Evolutionary conservation across 2,329 filamentous ascomycete genomes (phyloP).

Genomic region (Talaromyces albobiverticillius): DNA sequence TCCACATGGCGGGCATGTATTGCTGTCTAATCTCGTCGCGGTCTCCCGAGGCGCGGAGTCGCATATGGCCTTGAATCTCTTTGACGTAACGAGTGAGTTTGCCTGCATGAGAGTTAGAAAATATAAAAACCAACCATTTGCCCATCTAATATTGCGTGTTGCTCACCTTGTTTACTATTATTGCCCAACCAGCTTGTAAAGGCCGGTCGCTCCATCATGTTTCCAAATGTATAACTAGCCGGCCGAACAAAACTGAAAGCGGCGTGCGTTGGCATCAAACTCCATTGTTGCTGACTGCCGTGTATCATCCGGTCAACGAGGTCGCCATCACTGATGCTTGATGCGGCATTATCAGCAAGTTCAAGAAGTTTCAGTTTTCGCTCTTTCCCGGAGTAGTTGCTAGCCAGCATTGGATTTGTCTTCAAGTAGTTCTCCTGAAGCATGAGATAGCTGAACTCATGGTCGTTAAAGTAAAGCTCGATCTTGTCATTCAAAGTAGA

Average conservation of each 20-base stretch:
- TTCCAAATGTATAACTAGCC: conserved; percentile 80
- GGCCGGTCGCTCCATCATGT: conserved; percentile 64
- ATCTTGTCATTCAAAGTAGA: conserved; percentile 94
- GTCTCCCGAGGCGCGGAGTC: conserved; percentile 83
- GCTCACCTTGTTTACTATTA: conserved; percentile 78
- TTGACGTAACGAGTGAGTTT: conserved; percentile 77
- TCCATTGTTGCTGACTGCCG: conserved; percentile 97
- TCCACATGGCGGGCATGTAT: conserved; percentile 87
- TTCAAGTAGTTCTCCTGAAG: conserved; percentile 96
- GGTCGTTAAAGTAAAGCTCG: conserved; percentile 98
- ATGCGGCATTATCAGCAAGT: conserved; percentile 79
- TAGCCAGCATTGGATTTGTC: conserved; percentile 69
- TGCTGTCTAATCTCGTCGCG: conserved; percentile 92
- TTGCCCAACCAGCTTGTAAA: conserved; percentile 95
- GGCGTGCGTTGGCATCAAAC: conserved; percentile 93
- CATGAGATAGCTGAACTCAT: conserved; percentile 97
- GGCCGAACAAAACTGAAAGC: conserved; percentile 93
- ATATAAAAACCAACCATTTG: not conserved
- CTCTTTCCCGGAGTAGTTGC: conserved; percentile 63
- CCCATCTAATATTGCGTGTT: not conserved
- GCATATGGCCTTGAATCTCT: conserved; percentile 97
- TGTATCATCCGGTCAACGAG: conserved; percentile 98
- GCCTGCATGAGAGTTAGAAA: conserved; percentile 27
- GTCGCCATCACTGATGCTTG: conserved; percentile 96
- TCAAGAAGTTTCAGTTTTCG: conserved; percentile 79